These are phyloP conservation scores for Saturnispora sanitii DNA, from an alignment of 805 yeast genomes.

Conservation along the genomic window DNA sequence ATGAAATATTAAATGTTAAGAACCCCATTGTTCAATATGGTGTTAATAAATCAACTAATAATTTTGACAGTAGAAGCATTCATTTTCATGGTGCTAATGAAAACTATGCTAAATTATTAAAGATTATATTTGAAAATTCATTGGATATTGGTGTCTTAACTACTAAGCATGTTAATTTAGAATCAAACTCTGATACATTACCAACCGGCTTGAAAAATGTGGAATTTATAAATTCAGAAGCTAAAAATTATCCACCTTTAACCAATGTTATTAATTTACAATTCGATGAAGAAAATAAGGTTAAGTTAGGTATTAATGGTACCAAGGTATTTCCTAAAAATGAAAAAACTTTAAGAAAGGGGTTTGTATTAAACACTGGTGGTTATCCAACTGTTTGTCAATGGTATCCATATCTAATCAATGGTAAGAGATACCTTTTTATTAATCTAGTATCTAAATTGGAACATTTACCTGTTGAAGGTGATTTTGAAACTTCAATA, in stretches of 20 bases:
- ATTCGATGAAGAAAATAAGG: constrained; percentile 11
- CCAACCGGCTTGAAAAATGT: constrained; percentile 1
- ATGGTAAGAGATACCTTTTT: constrained; percentile 19
- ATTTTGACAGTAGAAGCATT: constrained; percentile 3
- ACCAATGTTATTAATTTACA: constrained; percentile 12
- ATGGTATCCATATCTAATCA: constrained; percentile 19
- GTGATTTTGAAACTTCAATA: constrained; percentile 8
- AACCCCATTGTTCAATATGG: constrained; percentile 6
- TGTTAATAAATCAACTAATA: constrained; percentile 2
- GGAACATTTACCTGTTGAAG: constrained; percentile 11
- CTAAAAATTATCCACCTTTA: constrained; percentile 9
- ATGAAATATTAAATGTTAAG: neutral
- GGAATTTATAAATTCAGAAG: constrained; percentile 6
- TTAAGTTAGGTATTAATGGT: constrained; percentile 5
- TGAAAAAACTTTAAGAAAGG: constrained; percentile 15
- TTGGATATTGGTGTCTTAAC: constrained; percentile 5
- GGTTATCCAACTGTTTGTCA: constrained; percentile 22
- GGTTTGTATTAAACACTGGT: constrained; percentile 23
- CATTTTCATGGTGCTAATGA: constrained; percentile 4
- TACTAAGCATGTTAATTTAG: neutral
- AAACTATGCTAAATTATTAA: constrained; percentile 2
- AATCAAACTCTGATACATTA: neutral
- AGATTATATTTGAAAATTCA: neutral
- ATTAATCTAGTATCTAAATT: constrained; percentile 17
- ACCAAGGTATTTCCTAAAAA: constrained; percentile 16